Conservation (phyloP, 345 rosid species). For the Brassica rapa region DNA sequence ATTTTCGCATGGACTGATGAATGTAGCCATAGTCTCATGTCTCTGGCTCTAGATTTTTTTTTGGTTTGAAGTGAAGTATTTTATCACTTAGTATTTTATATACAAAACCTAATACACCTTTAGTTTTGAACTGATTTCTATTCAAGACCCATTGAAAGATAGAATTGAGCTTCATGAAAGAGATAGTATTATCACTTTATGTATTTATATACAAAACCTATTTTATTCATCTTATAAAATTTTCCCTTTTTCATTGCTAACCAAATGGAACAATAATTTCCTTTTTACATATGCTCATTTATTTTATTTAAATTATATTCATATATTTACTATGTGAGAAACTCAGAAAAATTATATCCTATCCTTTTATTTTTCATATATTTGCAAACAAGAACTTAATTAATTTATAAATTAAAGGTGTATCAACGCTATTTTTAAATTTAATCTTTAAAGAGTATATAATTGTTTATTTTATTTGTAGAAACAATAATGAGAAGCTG, state of each 20-base stretch:
- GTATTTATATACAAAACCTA: not conserved
- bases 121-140: not conserved
- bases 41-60: constrained; percentile 11
- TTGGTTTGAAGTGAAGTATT: not conserved
- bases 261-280: not conserved
- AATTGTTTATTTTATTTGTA: too few relatives aligned
- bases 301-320: too few relatives aligned
- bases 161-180: not conserved
- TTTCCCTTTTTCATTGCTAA: not conserved
- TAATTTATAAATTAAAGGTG: not conserved
- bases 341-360: not conserved
- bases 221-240: not conserved
- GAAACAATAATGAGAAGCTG: not conserved
- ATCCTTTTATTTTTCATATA: too few relatives aligned
- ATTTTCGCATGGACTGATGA: not conserved
- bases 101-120: not conserved
- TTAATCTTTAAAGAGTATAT: not conserved
- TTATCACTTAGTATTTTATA: not conserved
- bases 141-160: not conserved
- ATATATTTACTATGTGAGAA: not conserved
- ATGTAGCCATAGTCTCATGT: not conserved
- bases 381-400: not conserved
- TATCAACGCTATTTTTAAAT: too few relatives aligned
- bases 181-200: not conserved
- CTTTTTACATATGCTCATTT: not conserved